Evolutionary conservation across 225 moss, liverwort and hornwort species (phyloP), one percentile per base, ranked within the genome.

Genomic region (Sphagnum contortum): DNA sequence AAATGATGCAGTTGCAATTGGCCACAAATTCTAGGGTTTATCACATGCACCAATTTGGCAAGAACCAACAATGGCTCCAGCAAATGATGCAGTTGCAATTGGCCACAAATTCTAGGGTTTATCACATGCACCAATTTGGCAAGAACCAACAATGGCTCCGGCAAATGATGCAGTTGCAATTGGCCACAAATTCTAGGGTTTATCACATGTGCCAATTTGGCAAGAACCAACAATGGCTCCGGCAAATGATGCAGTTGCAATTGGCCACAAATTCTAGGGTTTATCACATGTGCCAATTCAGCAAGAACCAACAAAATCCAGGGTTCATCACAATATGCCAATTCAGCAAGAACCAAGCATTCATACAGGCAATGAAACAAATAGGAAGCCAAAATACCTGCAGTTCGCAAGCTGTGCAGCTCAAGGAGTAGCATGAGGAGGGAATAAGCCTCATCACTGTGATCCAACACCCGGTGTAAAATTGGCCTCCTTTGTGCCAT

Each of bases 401-500:
- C 74, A 58, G 83, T 89, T 50, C 79, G 83, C 46, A 98, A 81
- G 70, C 89, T 93, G 79, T 98, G 98, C 78, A 84, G 74, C 59
- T 98, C 98, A 49, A 98, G 80, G 48, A 93, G 66, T 50, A 98
- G 74, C 98, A 98, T 98, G 50, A 98, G 89, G 57, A 74, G 81
- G 8, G 93, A 87, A 69, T 93, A 98, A 58, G 89, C 89, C 73
- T 98, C 98, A 57, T 98, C 98, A 73, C 98, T 89, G 70, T 86
- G 88, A 79, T 98, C 98, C 76, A 98, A 71, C 14, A 98, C 90
- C 70, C 89, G 85, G 76, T 98, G 98, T 12, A 98, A 71, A 70
- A 98, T 74, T 45, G 98, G 98, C 57, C 89, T 87, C 64, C 98
- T 82, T 80, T 98, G 98, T 4, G 98, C 98, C 98, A 98, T 91